Percentiles rank a stretch among this genome's conserved stretches.
Conservation (phyloP, 2,329 filamentous ascomycete species). For the Fusarium sp. region DNA sequence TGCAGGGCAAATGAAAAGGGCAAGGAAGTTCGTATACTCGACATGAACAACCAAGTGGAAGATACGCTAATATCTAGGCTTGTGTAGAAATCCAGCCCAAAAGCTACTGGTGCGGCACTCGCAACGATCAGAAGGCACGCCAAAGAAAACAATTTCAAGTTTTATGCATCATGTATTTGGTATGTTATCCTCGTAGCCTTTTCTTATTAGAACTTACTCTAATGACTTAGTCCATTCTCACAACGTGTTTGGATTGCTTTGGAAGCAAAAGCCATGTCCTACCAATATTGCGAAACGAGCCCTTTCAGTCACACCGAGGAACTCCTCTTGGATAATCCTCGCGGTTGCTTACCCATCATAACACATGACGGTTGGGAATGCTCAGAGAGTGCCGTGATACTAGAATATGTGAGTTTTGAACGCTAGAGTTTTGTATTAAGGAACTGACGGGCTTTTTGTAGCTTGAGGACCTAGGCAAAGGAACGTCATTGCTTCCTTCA, state of each 20-base stretch:
- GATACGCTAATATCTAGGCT: background rate
- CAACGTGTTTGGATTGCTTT: slow-evolving; percentile 91
- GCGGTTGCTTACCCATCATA: slow-evolving; percentile 80
- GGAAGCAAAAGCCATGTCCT: slow-evolving; percentile 79
- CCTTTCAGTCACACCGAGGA: slow-evolving; percentile 73
- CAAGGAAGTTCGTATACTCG: slow-evolving; percentile 32
- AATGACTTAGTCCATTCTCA: slow-evolving; percentile 74
- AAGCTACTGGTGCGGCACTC: slow-evolving; percentile 76
- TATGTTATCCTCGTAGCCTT: slow-evolving; percentile 56
- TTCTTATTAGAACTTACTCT: background rate
- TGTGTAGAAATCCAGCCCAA: slow-evolving; percentile 74
- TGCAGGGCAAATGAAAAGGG: slow-evolving; percentile 65
- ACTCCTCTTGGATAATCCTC: slow-evolving; percentile 79
- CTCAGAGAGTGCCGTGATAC: slow-evolving; percentile 82
- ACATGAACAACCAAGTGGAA: background rate
- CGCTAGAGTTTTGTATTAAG: background rate
- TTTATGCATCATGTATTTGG: slow-evolving; percentile 89
- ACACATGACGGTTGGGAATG: slow-evolving; percentile 84
- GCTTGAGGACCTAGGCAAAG: slow-evolving; percentile 78
- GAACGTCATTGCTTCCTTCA: slow-evolving; percentile 71
- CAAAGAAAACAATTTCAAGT: slow-evolving; percentile 76
- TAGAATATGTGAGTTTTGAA: slow-evolving; percentile 77
- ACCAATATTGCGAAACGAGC: slow-evolving; percentile 89
- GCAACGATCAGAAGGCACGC: slow-evolving; percentile 76
- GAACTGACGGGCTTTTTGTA: slow-evolving; percentile 3